phyloP scores from a whole-genome alignment of 2,329 filamentous ascomycete genomes.

The Penicillium digitatum region DNA sequence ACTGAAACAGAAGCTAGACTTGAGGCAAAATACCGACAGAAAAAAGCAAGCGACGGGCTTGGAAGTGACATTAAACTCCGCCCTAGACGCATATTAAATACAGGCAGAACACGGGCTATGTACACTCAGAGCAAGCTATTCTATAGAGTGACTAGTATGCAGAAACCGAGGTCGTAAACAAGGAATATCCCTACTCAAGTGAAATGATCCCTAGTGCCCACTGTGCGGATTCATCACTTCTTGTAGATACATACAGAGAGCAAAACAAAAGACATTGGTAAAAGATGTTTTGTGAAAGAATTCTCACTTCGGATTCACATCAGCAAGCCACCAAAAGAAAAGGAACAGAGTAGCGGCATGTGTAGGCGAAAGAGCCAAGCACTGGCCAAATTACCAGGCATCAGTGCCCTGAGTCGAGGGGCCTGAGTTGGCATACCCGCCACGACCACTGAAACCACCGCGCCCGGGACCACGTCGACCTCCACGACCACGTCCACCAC shows the following conservation, averaged over 20 bases:
- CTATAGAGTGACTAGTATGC: not conserved
- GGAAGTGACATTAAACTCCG: not conserved
- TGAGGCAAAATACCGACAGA: not conserved
- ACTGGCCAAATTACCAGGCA: not conserved
- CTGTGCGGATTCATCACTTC: not conserved
- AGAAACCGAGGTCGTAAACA: not conserved
- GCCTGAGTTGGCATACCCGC: not conserved
- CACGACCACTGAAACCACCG: slow-evolving; percentile 18
- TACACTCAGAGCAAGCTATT: not conserved
- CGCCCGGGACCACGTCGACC: slow-evolving; percentile 12
- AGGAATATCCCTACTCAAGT: not conserved
- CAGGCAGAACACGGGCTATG: not conserved
- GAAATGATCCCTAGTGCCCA: not conserved
- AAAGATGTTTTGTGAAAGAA: not conserved
- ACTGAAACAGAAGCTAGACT: not conserved
- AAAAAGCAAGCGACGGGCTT: not conserved
- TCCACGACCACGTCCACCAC: slow-evolving; percentile 20
- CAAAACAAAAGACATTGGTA: not conserved
- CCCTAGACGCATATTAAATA: not conserved
- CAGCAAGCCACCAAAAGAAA: not conserved
- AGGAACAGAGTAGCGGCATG: too few relatives aligned
- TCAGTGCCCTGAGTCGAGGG: not conserved
- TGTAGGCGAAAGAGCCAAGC: not conserved
- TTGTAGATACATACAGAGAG: not conserved
- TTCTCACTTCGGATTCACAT: not conserved